These are phyloP conservation scores for Seiridium cupressi DNA, from an alignment of 2,329 filamentous ascomycete species.

Conservation along the genomic window DNA sequence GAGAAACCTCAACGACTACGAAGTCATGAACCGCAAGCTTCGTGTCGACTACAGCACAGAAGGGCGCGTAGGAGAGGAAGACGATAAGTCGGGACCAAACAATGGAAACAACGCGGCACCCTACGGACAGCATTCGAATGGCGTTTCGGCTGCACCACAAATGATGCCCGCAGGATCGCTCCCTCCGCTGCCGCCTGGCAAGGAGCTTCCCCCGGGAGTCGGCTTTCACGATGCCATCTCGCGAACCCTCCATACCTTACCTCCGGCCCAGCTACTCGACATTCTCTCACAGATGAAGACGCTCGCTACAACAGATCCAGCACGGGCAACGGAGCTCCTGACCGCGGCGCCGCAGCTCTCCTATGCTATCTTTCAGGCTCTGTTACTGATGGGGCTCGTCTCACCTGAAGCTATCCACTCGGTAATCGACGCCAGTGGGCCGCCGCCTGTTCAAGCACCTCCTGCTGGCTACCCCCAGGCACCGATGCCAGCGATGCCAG, in stretches of 20 bases:
- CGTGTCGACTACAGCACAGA: conserved; percentile 96
- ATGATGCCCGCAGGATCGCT: conserved; percentile 50
- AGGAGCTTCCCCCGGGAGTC: conserved; percentile 78
- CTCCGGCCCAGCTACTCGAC: conserved; percentile 85
- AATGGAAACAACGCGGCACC: conserved; percentile 14
- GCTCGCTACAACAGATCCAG: conserved; percentile 77
- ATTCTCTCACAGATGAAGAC: conserved; percentile 94
- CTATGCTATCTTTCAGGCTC: conserved; percentile 92
- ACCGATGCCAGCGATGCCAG: conserved; percentile 29
- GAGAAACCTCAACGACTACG: conserved; percentile 91
- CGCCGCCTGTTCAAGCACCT: conserved; percentile 36
- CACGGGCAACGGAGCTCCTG: conserved; percentile 81
- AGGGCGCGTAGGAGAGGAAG: conserved; percentile 70
- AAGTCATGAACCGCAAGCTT: conserved; percentile 91
- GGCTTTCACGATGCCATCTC: conserved; percentile 90
- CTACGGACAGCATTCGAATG: conserved; percentile 23
- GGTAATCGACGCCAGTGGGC: conserved; percentile 64
- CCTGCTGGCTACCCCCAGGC: conserved; percentile 33
- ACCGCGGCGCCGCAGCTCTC: conserved; percentile 87
- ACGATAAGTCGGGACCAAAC: conserved; percentile 23
- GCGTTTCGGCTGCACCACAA: conserved; percentile 28
- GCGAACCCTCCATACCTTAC: conserved; percentile 81
- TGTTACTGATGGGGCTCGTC: conserved; percentile 89
- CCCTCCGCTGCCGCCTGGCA: conserved; percentile 79
- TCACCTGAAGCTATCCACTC: conserved; percentile 79